Conservation (phyloP, 2,329 filamentous ascomycete species). For the Cyphellophora attinorum region DNA sequence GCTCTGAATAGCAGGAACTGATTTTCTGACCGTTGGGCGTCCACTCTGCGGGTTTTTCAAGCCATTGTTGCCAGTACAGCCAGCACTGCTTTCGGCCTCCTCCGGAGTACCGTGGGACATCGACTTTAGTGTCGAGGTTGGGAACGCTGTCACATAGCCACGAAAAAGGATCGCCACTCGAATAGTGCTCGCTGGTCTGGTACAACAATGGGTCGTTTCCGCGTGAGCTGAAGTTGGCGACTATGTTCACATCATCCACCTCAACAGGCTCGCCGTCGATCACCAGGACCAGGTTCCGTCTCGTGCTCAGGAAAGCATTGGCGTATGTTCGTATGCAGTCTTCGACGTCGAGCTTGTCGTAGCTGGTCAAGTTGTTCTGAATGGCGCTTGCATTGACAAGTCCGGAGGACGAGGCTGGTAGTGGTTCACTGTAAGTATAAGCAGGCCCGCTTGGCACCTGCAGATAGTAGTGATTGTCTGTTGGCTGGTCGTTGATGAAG, state of each 20-base stretch:
- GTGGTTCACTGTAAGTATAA: too few species aligned
- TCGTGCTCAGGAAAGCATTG: conserved; percentile 4
- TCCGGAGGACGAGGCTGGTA: too few species aligned
- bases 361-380: not conserved
- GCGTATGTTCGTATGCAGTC: conserved; percentile 12
- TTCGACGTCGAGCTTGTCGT: conserved; percentile 5
- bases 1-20: conserved; percentile 14
- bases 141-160: too few species aligned
- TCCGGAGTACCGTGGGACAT: too few species aligned
- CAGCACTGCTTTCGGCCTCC: too few species aligned
- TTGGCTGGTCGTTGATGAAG: conserved; percentile 11
- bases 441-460: not conserved
- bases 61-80: too few species aligned
- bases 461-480: not conserved
- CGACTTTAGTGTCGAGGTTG: too few species aligned
- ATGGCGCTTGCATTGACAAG: not conserved
- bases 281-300: conserved; percentile 13
- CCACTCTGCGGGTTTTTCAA: conserved; percentile 7
- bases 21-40: conserved; percentile 8
- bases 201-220: not conserved
- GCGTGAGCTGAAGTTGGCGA: too few species aligned
- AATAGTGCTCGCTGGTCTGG: not conserved
- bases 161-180: too few species aligned
- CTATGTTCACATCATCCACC: conserved; percentile 4
- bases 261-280: too few species aligned